These are phyloP conservation scores for Prunella vulgaris DNA, from an alignment of 257 asterid species.

Conservation along the genomic window DNA sequence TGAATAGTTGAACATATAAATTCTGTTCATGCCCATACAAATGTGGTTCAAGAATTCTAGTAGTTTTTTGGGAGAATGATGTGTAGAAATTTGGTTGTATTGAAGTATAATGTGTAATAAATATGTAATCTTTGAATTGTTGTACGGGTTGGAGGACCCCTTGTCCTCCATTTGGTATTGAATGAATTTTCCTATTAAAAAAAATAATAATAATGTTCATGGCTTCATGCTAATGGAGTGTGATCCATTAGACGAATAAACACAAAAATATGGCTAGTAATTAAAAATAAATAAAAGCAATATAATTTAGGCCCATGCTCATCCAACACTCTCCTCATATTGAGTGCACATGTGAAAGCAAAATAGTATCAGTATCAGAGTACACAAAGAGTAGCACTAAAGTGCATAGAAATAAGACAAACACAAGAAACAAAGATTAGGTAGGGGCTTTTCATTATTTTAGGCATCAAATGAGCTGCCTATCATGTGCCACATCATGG, in stretches of 20 bases:
- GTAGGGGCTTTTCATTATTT: conserved; percentile 28
- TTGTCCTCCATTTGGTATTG: no score
- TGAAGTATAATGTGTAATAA: no score
- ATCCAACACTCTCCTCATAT: neutral
- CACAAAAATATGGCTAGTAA: neutral
- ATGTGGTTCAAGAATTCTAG: no score
- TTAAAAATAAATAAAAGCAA: neutral
- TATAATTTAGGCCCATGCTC: neutral
- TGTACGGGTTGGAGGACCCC: no score
- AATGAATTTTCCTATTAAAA: no score
- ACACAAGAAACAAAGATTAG: conserved; percentile 21
- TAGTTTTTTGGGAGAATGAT: no score
- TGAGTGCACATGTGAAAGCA: neutral
- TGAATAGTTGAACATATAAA: no score
- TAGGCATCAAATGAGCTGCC: conserved; percentile 46
- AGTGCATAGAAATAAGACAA: conserved; percentile 29
- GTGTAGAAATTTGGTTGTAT: no score
- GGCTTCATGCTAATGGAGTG: no score
- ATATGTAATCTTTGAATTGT: no score
- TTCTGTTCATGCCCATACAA: no score
- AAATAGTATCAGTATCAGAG: neutral
- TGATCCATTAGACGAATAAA: neutral
- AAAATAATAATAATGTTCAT: no score
- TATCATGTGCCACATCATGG: conserved; percentile 50
- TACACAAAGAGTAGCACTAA: neutral